Evolutionary conservation across 441 rosid genomes (phyloP).

Genomic region (Lepidium campestre): DNA sequence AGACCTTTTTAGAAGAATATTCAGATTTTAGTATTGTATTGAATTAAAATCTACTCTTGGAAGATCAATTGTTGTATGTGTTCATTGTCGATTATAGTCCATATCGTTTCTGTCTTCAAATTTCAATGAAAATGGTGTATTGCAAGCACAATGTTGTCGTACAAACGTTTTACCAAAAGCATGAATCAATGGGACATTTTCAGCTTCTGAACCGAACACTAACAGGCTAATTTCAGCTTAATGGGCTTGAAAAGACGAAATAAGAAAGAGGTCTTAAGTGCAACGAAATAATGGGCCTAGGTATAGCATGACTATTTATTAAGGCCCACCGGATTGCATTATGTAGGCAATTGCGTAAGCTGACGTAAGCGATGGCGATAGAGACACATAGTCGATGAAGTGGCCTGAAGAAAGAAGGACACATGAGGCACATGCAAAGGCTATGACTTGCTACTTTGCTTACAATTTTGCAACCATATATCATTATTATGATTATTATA

Average conservation of each 20-base stretch:
- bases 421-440: constrained; percentile 28
- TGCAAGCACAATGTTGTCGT: not conserved
- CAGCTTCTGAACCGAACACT: not conserved
- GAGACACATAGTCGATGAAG: constrained; percentile 14
- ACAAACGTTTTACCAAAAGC: no score
- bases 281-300: not conserved
- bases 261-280: not conserved
- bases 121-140: not conserved
- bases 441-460: not conserved
- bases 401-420: not conserved
- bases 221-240: not conserved
- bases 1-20: not conserved
- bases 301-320: not conserved
- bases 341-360: constrained; percentile 1
- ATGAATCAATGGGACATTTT: no score
- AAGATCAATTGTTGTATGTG: not conserved
- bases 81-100: not conserved
- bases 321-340: not conserved
- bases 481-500: not conserved
- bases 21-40: constrained; percentile 6
- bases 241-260: not conserved
- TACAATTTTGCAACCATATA: not conserved
- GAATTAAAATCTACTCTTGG: not conserved
- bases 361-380: not conserved
- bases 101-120: not conserved